These are phyloP conservation scores for Podaxis sp. DNA, from an alignment of 768 basidiomycete genomes.

Conservation along the genomic window DNA sequence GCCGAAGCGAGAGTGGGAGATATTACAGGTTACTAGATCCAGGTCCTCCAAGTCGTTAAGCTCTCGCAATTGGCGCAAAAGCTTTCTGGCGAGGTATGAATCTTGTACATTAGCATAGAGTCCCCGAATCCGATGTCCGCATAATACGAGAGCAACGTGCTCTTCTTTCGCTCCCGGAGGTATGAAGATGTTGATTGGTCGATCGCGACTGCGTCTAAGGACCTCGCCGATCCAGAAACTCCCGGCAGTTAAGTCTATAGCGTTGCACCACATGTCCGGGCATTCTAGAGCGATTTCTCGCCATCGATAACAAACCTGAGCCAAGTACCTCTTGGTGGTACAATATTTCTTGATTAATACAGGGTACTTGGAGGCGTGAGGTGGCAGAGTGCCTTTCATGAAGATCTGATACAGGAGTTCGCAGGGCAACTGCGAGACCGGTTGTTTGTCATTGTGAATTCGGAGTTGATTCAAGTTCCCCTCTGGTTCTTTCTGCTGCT, in stretches of 20 bases:
- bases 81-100: background rate
- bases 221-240: slow-evolving; percentile 6
- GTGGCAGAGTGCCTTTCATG: background rate
- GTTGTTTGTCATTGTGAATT: slow-evolving; percentile 4
- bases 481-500: background rate
- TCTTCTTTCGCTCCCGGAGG: background rate
- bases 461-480: background rate
- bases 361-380: slow-evolving; percentile 1
- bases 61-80: background rate
- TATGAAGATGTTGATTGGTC: slow-evolving; percentile 6
- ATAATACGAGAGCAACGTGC: background rate
- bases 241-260: slow-evolving; percentile 1
- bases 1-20: background rate
- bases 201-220: slow-evolving; percentile 1
- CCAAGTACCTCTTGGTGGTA: slow-evolving; percentile 6
- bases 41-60: slow-evolving; percentile 6
- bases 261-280: slow-evolving; percentile 14
- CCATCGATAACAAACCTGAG: slow-evolving; percentile 12
- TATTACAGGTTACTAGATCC: background rate
- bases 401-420: slow-evolving; percentile 10
- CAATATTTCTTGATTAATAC: slow-evolving; percentile 5
- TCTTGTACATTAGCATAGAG: slow-evolving; percentile 6
- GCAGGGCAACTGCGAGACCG: slow-evolving; percentile 6
- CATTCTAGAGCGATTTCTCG: slow-evolving; percentile 6
- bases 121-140: background rate